Evolutionary conservation across 2,329 filamentous ascomycete genomes (phyloP), one percentile per base, ranked within the genome.

Genomic region (Ramularia collo-cygni): DNA sequence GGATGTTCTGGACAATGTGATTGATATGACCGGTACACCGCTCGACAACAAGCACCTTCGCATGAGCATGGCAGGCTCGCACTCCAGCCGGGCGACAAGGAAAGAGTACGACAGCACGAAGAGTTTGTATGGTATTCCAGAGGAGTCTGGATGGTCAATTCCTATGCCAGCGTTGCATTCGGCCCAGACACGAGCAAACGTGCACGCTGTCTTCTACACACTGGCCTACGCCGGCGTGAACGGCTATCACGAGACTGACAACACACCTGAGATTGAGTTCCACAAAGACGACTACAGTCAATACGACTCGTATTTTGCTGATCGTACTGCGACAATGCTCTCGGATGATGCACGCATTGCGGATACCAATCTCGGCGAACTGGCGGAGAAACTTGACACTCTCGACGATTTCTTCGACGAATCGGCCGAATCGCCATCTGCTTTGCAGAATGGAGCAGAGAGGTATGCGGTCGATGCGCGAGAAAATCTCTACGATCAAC

Each of bases 21-120:
- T 95, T 76, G 86, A 85, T 18, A 90, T 96, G 70, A 88, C 88
- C 1, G 85, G 86, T 4, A 70, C 66, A 21, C 84, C 90, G 1
- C 87, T 95, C 75, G 92, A 96, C 62, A 87, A 85, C 54, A 87
- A 95, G 54, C 88, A 96, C 58, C 69, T 98, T 43, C 80, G 92
- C 28, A 98, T 98, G 93, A 96, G 90, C 63, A 95, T 98, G 87
- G 89, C 88, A 4, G 83, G 85, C 9, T 81, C 85, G 1, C 87
- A 88, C 2, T 92, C 88, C 0, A 71, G 62, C 39, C 83, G 85
- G 53, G 79, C 83, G 0, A 83, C 92, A 35, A 81, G 86, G 35
- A 96, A 95, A 60, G 89, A 96, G 64, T 96, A 95, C 54, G 90
- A 95, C 58, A 81, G 85, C 15, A 95, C 87, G 0, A 85, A 95